Percentiles rank a stretch among this genome's conserved stretches.
Evolutionary conservation across 2,329 filamentous ascomycete genomes (phyloP).

Genomic region (Exophiala spinifera): DNA sequence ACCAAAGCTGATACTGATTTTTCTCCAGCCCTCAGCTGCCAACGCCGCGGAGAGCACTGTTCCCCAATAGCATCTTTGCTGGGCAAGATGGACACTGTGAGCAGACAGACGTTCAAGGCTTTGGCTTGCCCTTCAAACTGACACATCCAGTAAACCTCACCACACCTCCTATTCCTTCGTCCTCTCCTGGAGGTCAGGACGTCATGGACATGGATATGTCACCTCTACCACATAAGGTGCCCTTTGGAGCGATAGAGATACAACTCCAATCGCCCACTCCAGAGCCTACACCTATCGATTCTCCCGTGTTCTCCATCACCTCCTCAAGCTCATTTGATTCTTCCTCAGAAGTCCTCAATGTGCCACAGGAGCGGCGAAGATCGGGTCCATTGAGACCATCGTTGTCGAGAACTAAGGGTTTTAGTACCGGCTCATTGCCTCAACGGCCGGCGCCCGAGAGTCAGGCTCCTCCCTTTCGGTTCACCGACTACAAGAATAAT

Average conservation of each 20-base stretch:
- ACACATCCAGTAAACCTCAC: constrained; percentile 64
- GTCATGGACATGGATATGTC: constrained; percentile 89
- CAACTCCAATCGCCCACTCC: constrained; percentile 72
- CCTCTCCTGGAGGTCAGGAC: constrained; percentile 61
- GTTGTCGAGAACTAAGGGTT: constrained; percentile 70
- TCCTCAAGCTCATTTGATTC: constrained; percentile 42
- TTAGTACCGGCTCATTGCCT: constrained; percentile 64
- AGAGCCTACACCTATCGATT: constrained; percentile 47
- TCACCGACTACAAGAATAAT: constrained; percentile 51
- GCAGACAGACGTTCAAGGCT: constrained; percentile 30
- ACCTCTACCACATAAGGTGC: constrained; percentile 85
- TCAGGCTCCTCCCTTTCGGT: constrained; percentile 71
- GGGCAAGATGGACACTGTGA: constrained; percentile 59
- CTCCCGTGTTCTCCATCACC: constrained; percentile 35
- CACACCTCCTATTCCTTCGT: constrained; percentile 79
- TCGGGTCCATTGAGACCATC: constrained; percentile 70
- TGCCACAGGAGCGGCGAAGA: constrained; percentile 53
- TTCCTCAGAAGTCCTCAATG: constrained; percentile 34
- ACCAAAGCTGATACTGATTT: constrained; percentile 28
- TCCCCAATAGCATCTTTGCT: constrained; percentile 68
- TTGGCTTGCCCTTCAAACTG: constrained; percentile 12
- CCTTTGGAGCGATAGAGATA: constrained; percentile 57
- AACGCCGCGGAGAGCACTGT: constrained; percentile 79
- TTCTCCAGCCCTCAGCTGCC: constrained; percentile 70
- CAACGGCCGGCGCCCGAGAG: constrained; percentile 60